Conservation (phyloP, 257 asterid species). For the Echites panduratus region DNA sequence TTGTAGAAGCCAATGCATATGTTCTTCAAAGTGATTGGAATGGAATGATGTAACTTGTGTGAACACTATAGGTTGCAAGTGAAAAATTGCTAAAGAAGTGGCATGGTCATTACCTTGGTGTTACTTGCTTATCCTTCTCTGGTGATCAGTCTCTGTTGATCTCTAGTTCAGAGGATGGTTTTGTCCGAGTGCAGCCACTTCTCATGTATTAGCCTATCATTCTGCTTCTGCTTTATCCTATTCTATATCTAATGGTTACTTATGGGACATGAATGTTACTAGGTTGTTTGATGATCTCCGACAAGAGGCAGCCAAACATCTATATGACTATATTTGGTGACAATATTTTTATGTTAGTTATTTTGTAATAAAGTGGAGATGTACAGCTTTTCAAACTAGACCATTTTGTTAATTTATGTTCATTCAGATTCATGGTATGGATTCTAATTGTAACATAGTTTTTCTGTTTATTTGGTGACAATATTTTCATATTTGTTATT, state of each 20-base stretch:
- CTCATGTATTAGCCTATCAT: constrained; percentile 40
- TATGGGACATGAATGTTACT: constrained; percentile 2
- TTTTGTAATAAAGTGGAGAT: no score
- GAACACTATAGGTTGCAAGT: constrained; percentile 52
- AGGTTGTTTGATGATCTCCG: constrained; percentile 78
- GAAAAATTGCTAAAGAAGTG: constrained; percentile 85
- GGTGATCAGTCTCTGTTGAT: constrained; percentile 86
- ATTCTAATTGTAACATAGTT: no score
- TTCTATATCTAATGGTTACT: constrained; percentile 11
- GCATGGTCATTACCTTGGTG: constrained; percentile 86
- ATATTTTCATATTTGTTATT: no score
- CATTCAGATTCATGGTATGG: no score
- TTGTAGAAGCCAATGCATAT: neutral
- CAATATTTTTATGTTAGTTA: no score
- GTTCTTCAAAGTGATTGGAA: neutral
- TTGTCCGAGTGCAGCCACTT: constrained; percentile 93
- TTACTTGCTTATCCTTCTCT: constrained; percentile 65
- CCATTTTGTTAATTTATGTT: no score
- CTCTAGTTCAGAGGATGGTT: constrained; percentile 92
- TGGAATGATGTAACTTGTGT: neutral
- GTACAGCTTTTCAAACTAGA: no score
- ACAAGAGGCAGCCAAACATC: constrained; percentile 47
- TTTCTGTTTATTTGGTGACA: no score
- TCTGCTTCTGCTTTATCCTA: neutral
- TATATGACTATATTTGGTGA: constrained; percentile 66